These are phyloP conservation scores for Begonia masoniana DNA, from an alignment of 306 rosid species.

Conservation along the genomic window DNA sequence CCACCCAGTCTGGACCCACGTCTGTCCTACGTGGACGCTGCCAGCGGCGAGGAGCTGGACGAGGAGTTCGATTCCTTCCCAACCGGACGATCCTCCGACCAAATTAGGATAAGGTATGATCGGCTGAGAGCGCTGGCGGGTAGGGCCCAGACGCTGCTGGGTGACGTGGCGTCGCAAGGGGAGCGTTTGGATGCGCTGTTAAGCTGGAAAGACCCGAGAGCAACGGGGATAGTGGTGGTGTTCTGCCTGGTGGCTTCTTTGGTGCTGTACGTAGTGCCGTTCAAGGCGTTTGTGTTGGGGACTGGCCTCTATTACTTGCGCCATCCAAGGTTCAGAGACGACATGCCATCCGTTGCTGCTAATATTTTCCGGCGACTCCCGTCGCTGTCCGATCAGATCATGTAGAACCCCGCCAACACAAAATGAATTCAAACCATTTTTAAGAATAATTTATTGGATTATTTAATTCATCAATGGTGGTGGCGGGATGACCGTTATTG, in stretches of 20 bases:
- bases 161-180: constrained; percentile 87
- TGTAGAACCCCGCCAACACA: constrained; percentile 22
- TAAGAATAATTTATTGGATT: too few relatives aligned
- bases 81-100: constrained; percentile 28
- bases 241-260: constrained; percentile 54
- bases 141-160: constrained; percentile 57
- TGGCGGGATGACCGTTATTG: too few relatives aligned
- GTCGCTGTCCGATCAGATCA: constrained; percentile 56
- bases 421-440: too few relatives aligned
- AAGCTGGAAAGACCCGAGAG: constrained; percentile 76
- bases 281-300: constrained; percentile 36
- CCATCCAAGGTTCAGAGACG: constrained; percentile 74
- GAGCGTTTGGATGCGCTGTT: constrained; percentile 74
- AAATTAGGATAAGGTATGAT: constrained; percentile 49
- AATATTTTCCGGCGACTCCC: constrained; percentile 66
- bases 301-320: constrained; percentile 39
- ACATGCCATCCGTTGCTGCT: constrained; percentile 61
- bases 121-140: constrained; percentile 65
- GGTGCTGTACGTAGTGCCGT: constrained; percentile 56
- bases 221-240: constrained; percentile 63
- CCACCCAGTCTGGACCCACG: constrained; percentile 51
- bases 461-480: too few relatives aligned
- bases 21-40: constrained; percentile 56
- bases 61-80: constrained; percentile 88
- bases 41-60: constrained; percentile 57